These are phyloP conservation scores for Pelargonium citronellum DNA, from an alignment of 441 rosid species.

Conservation along the genomic window DNA sequence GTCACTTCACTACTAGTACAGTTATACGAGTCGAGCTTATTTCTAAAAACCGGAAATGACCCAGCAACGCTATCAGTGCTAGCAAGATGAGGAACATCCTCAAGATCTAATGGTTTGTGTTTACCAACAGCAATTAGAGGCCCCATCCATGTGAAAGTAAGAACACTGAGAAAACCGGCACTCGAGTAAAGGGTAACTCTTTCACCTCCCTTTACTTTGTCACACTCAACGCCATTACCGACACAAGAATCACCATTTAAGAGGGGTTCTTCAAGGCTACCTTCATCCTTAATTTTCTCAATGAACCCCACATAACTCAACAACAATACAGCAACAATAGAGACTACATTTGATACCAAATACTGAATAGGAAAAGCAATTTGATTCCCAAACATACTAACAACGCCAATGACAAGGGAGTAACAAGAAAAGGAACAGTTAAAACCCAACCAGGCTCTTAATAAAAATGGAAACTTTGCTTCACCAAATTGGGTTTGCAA, in stretches of 20 bases:
- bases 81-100: conserved; percentile 81
- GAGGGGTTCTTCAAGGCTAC: conserved; percentile 47
- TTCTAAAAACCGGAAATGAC: conserved; percentile 35
- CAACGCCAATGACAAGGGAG: conserved; percentile 42
- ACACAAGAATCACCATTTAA: conserved; percentile 38
- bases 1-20: conserved; percentile 36
- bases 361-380: conserved; percentile 26
- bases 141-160: conserved; percentile 71
- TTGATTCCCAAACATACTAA: conserved; percentile 30
- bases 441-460: conserved; percentile 73
- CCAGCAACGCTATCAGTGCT: conserved; percentile 44
- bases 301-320: conserved; percentile 54
- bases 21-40: conserved; percentile 38
- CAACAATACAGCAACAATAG: conserved; percentile 42
- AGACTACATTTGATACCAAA: conserved; percentile 46
- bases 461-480: conserved; percentile 35
- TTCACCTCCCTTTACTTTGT: conserved; percentile 38
- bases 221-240: conserved; percentile 24
- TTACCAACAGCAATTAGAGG: conserved; percentile 62
- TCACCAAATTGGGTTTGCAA: conserved; percentile 29
- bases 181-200: conserved; percentile 46
- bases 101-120: conserved; percentile 62
- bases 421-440: conserved; percentile 51
- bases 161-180: conserved; percentile 47
- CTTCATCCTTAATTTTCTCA: conserved; percentile 30